A percentile compares a stretch with the other conserved stretches of the same genome.
phyloP scores from a whole-genome alignment of 768 basidiomycete species.

The Rubroboletus satanas region DNA sequence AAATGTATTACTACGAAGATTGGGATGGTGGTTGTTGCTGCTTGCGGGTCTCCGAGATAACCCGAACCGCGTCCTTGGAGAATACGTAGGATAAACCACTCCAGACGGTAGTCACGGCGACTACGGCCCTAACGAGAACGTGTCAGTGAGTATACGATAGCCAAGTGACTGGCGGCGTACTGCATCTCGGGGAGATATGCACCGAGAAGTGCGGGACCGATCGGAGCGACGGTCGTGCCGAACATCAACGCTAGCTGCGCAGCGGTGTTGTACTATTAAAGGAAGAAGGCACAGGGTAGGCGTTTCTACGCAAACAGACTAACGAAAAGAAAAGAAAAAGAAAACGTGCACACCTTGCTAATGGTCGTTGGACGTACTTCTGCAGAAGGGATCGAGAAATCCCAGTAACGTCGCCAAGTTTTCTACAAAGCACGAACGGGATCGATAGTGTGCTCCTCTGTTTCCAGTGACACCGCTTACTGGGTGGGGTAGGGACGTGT shows the following conservation, averaged over 20 bases:
- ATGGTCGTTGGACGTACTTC: constrained; percentile 93
- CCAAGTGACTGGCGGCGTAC: constrained; percentile 49
- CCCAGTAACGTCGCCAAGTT: constrained; percentile 93
- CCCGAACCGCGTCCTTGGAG: constrained; percentile 67
- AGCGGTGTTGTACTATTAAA: constrained; percentile 77
- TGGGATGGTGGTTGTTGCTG: constrained; percentile 26
- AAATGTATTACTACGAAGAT: constrained; percentile 8
- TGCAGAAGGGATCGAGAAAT: constrained; percentile 91
- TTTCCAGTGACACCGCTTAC: constrained; percentile 38
- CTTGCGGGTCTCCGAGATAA: constrained; percentile 42
- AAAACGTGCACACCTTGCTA: constrained; percentile 61
- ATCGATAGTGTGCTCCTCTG: not conserved
- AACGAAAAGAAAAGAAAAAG: not conserved
- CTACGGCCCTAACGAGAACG: constrained; percentile 58
- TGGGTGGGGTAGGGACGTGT: constrained; percentile 81
- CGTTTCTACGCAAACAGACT: not conserved
- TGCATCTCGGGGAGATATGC: constrained; percentile 63
- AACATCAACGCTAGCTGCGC: constrained; percentile 93
- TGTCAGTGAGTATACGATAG: not conserved
- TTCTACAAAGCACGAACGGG: constrained; percentile 47
- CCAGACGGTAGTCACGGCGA: constrained; percentile 89
- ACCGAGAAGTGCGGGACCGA: constrained; percentile 58
- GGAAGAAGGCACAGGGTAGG: not conserved
- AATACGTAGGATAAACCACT: constrained; percentile 84
- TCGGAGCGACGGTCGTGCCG: constrained; percentile 76